Evolutionary conservation across 805 yeast genomes (phyloP), one percentile per base, ranked within the genome.

Genomic region (Candida nemodendra): DNA sequence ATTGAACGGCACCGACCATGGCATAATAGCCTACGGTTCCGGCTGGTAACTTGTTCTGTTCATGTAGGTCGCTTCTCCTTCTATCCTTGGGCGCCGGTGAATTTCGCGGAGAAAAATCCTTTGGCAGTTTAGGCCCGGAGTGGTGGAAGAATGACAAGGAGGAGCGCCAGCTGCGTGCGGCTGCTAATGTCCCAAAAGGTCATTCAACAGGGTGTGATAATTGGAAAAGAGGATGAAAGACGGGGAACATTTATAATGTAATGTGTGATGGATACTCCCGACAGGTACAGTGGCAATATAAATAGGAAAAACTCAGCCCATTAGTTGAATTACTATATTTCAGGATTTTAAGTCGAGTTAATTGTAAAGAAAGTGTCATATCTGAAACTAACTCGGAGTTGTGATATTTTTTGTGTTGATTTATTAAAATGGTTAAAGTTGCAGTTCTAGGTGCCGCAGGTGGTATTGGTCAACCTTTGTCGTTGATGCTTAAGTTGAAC

Each of bases 391-490:
- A n/a, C n/a, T n/a, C n/a, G n/a, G n/a, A n/a, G n/a, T n/a, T n/a
- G n/a, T n/a, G n/a, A n/a, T n/a, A n/a, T n/a, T n/a, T n/a, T n/a
- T n/a, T n/a, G n/a, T n/a, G n/a, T n/a, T n/a, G n/a, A n/a, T n/a
- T n/a, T n/a, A 21, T 21, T 21, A 11, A 21, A 18, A 48, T 48
- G 53, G 45, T 44, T 18, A 48, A 48, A 44, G 53, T 86, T 37
- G 76, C 95, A 44, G 89, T 87, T 42, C 72, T 81, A 34, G 96
- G 96, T 49, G 95, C 95, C 42, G 87, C 90, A 34, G 95, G 95
- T 53, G 96, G 96, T 44, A 88, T 88, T 59, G 96, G 96, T 39
- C 96, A 89, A 71, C 95, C 96, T 29, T 72, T 88, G 45, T 86
- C 95, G 11, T 76, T 89, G 38, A 72, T 88, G 47, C 70, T 88